Percentiles rank a stretch among this genome's conserved stretches.
These are phyloP conservation scores for Lactarius sp. DNA, from an alignment of 768 basidiomycete genomes.

Conservation along the genomic window DNA sequence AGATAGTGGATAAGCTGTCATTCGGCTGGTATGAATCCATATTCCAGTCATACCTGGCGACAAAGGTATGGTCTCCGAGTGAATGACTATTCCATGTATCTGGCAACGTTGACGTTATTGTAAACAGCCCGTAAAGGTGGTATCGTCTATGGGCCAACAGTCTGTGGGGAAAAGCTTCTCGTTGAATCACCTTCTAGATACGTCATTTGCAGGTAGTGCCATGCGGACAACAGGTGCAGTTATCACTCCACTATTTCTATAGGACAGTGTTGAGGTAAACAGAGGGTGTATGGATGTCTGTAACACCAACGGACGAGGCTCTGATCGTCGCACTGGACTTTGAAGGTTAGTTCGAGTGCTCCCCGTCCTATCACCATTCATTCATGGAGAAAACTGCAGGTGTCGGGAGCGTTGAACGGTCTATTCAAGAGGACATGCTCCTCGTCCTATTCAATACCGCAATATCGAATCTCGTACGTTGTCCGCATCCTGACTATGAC, in stretches of 20 bases:
- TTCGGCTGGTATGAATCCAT: constrained; percentile 24
- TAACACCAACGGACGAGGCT: no score
- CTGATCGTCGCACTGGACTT: no score
- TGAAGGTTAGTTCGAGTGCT: constrained; percentile 34
- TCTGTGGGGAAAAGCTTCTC: no score
- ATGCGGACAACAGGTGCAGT: constrained; percentile 57
- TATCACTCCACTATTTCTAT: constrained; percentile 30
- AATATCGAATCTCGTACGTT: constrained; percentile 56
- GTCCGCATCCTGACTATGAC: neutral
- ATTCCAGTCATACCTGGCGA: constrained; percentile 57
- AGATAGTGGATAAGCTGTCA: no score
- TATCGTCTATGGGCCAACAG: constrained; percentile 48
- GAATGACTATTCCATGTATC: no score
- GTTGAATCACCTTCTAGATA: no score
- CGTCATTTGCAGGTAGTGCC: constrained; percentile 31
- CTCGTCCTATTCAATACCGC: constrained; percentile 63
- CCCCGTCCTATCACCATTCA: neutral
- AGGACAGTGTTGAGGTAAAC: constrained; percentile 20
- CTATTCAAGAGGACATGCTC: constrained; percentile 57
- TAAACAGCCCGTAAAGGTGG: constrained; percentile 53
- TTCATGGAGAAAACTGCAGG: constrained; percentile 31
- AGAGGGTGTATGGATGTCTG: no score
- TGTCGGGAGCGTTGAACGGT: constrained; percentile 60
- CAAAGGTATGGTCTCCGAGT: constrained; percentile 36
- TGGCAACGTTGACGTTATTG: neutral